Evolutionary conservation across 495 filamentous ascomycete genomes (phyloP), one percentile per base, ranked within the genome.

Genomic region (Neurospora pannonica): DNA sequence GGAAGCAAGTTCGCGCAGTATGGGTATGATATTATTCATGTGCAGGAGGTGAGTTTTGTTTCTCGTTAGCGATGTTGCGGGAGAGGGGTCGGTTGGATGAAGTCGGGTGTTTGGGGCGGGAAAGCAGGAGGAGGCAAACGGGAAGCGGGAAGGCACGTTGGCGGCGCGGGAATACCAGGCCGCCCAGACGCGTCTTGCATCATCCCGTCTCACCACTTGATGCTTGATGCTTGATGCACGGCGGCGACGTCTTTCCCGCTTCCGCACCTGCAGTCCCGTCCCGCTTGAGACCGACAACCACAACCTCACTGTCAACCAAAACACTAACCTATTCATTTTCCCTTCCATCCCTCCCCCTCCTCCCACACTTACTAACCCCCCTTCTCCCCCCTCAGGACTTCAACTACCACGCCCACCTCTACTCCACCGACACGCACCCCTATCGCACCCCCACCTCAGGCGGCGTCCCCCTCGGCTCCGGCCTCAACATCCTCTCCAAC

Each of bases 321-420:
- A n/a, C n/a, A n/a, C n/a, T n/a, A n/a, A 70, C 40, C 13, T 2
- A 17, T 40, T 6, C 36, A 38, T 17, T 38, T 31, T 3, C 43
- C 67, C 36, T 48, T 34, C 21, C 21, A 21, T 70, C 62, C 38
- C 36, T 10, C 2, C 34, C 46, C 40, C 46, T n/a, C 19, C 19
- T 28, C 8, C 42, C 13, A 71, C 10, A 24, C 42, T 74, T 42
- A 76, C 48, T 7, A 62, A 4, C 21, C 11, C 34, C 70, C 72
- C 38, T 48, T 6, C 0, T 36, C 34, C 36, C 34, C 70, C 70
- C 38, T 43, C 70, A 82, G 85, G 88, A 91, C 78, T 91, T 91
- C 83, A 89, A 89, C 82, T 91, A 89, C 78, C 89, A 91, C 76
- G 87, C 87, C 8, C 79, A 84, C 71, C 82, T 91, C 72, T 90